Evolutionary conservation across 805 yeast genomes (phyloP), one percentile per base, ranked within the genome.

Genomic region (Candida yuanshanica): DNA sequence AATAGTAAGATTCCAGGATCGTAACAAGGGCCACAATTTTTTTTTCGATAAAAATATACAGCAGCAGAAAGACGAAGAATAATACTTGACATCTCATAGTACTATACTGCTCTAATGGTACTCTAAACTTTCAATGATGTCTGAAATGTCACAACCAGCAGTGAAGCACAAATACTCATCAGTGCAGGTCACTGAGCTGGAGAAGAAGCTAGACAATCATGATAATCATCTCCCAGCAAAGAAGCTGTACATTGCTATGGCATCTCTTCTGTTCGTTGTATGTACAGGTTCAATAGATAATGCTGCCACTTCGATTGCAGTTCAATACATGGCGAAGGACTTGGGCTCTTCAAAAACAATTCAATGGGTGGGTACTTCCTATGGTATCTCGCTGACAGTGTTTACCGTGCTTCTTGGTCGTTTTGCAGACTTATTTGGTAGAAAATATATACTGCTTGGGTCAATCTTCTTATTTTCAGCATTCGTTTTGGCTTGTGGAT

Each of bases 321-420:
- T 52, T 20, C 69, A 81, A 0, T 46, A 53, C 13, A 75, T 77
- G 25, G 79, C 75, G 2, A 53, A 62, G 26, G 78, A 69, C 24
- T 58, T 77, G 31, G 44, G 73, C 37, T 75, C 79, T 1, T 63
- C 68, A 34, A 58, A 60, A 14, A 69, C 79, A 1, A 74, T 77
- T 25, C 66, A 74, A 37, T 77, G 83, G 83, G 81, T 79, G 0
- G 79, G 79, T 24, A 74, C 82, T 0, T 70, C 82, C 5, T 57
- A 71, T 10, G 53, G 77, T 27, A 68, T 77, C 38, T 76, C 80
- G 12, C 74, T 69, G 47, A 68, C 78, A 6, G 70, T 70, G 7
- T 74, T 76, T 51, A 80, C 74, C 51, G 72, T 75, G 5, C 55
- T 75, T 13, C 68, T 72, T 39, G 83, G 83, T 1, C 60, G 83